Base-by-base conservation (phyloP, 108 stramenopile species). In the Cyclotella choctawhatcheeana region DNA sequence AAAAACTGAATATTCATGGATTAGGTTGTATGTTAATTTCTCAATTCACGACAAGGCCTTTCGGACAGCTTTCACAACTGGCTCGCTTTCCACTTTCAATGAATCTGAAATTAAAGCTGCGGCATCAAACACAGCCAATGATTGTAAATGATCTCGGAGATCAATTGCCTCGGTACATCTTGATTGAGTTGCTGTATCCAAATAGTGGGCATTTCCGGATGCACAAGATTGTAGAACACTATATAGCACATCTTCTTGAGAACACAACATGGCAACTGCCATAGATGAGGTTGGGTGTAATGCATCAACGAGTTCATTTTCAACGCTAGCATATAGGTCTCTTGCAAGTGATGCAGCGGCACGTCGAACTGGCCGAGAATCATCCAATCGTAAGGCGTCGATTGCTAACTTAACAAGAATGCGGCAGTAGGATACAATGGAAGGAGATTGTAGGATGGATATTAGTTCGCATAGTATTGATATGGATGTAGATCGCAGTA, bases 101-200 rank as follows among this genome's bases (percentile, higher is more conserved):
- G 70, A 78, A 32, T 71, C 17, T 33, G 66, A 52, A 27, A 73
- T 34, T 30, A 73, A 40, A 53, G 34, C 18, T 54, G 79, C 79
- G 33, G 71, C 60, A 66, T 44, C 55, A 25, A 91, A 77, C 0
- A 89, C 64, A 37, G 84, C 84, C 14, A 32, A 52, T 16, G 76
- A 59, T 17, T 82, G 81, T 17, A 85, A 71, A 37, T 82, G 71
- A 20, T 52, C 26, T 30, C 88, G 74, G 35, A 83, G 51, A 7
- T 78, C 70, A 20, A 89, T 24, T 26, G 93, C 90, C 77, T 93
- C 93, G 45, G 69, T 22, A 74, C 93, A 88, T 58, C 93, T 77
- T 21, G 82, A 71, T 43, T 73, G 64, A 18, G 86, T 84, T n/a
- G 89, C 85, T 17, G 83, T 74, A 59, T 89, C 88, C 20, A 63